A percentile compares a stretch with the other conserved stretches of the same genome.
Conservation (phyloP, 1,284 basidiomycete species). For the Leccinum fallax region DNA sequence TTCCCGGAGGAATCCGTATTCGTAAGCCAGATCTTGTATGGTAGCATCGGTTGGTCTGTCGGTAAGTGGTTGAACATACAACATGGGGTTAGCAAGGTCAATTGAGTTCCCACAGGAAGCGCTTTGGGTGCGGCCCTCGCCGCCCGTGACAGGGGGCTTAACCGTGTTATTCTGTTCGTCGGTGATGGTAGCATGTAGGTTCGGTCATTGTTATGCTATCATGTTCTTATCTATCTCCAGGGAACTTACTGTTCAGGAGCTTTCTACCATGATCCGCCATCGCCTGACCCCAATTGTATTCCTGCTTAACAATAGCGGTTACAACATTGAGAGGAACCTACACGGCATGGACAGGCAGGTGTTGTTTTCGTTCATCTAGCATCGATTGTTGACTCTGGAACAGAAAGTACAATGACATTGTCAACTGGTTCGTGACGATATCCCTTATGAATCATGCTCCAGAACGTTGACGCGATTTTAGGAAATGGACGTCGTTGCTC, state of each 20-base stretch:
- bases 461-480: slow-evolving; percentile 19
- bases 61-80: slow-evolving; percentile 46
- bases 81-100: slow-evolving; percentile 14
- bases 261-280: slow-evolving; percentile 76
- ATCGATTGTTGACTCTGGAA: slow-evolving; percentile 35
- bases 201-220: background rate
- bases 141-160: slow-evolving; percentile 63
- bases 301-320: slow-evolving; percentile 89
- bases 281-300: slow-evolving; percentile 79
- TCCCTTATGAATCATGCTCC: background rate
- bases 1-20: slow-evolving; percentile 70
- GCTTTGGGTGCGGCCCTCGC: slow-evolving; percentile 80
- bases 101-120: slow-evolving; percentile 40
- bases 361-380: background rate
- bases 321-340: slow-evolving; percentile 84
- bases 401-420: slow-evolving; percentile 75
- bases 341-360: slow-evolving; percentile 58
- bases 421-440: slow-evolving; percentile 51
- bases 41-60: slow-evolving; percentile 86
- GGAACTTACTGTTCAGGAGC: slow-evolving; percentile 74
- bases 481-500: slow-evolving; percentile 63
- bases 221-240: slow-evolving; percentile 35
- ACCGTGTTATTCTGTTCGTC: slow-evolving; percentile 82
- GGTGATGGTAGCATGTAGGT: slow-evolving; percentile 80
- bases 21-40: slow-evolving; percentile 82